These are phyloP conservation scores for Rossbeevera mucosa DNA, from an alignment of 768 basidiomycete species.

Conservation along the genomic window DNA sequence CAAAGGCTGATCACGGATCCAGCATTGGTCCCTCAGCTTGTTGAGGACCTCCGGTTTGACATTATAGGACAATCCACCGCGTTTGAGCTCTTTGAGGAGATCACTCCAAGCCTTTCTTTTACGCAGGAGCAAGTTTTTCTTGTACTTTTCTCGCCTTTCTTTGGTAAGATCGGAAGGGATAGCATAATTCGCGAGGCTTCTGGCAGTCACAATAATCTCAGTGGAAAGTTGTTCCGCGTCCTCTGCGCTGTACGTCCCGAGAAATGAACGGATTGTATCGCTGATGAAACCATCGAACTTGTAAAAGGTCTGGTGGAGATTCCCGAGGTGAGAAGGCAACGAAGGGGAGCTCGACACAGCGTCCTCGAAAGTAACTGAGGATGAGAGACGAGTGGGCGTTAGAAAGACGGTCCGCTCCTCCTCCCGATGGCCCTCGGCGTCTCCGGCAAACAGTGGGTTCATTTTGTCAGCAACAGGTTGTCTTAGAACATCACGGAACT, in stretches of 20 bases:
- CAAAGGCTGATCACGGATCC: conserved; percentile 63
- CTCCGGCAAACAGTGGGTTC: conserved; percentile 32
- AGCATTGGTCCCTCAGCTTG: conserved; percentile 49
- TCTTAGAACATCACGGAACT: conserved; percentile 86
- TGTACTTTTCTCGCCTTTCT: conserved; percentile 56
- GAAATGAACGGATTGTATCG: conserved; percentile 38
- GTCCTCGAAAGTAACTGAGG: conserved; percentile 1
- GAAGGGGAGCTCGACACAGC: neutral
- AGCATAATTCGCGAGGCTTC: conserved; percentile 47
- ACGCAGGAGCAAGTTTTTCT: conserved; percentile 68
- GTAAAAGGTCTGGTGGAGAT: conserved; percentile 47
- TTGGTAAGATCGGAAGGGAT: conserved; percentile 39
- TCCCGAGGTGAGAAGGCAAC: conserved; percentile 37
- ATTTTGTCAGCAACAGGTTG: conserved; percentile 55
- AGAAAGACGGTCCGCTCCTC: conserved; percentile 11
- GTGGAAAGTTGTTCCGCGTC: conserved; percentile 52
- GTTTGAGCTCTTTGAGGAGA: conserved; percentile 82
- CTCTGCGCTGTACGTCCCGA: conserved; percentile 38
- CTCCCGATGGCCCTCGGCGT: conserved; percentile 29
- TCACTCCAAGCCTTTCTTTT: conserved; percentile 92
- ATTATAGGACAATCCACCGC: conserved; percentile 66
- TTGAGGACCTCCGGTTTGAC: conserved; percentile 66
- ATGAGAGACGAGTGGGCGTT: neutral
- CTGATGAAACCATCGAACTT: conserved; percentile 46
- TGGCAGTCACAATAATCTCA: conserved; percentile 60